These are phyloP conservation scores for Xylaria sp. DNA, from an alignment of 2,329 filamentous ascomycete genomes.

Conservation along the genomic window DNA sequence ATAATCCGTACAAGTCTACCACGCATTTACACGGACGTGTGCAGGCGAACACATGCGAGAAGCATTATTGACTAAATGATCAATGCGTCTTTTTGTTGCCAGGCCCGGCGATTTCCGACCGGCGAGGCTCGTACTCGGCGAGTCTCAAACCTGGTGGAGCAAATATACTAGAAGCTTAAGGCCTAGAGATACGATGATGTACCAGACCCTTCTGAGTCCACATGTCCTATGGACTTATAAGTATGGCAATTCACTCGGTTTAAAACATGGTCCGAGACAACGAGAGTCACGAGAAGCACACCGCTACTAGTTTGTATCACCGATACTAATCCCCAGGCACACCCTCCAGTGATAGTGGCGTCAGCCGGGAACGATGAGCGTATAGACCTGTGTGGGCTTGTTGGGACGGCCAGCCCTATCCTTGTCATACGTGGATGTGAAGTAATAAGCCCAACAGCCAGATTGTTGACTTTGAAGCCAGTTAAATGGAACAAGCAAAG, in stretches of 20 bases:
- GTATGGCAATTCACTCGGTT: neutral
- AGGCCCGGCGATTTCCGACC: neutral
- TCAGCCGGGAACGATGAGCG: neutral
- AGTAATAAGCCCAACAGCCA: neutral
- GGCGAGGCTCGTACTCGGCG: neutral
- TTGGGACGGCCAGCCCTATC: constrained; percentile 5
- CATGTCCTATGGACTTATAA: neutral
- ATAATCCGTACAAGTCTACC: no score
- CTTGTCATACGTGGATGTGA: neutral
- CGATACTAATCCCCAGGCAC: constrained; percentile 6
- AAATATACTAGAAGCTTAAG: neutral
- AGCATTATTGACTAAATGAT: neutral
- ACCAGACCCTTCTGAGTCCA: neutral
- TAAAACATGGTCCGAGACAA: neutral
- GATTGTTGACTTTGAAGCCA: neutral
- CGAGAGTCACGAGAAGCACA: constrained; percentile 2
- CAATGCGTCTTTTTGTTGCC: neutral
- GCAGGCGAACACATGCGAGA: neutral
- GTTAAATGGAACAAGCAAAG: no score
- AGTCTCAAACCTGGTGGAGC: neutral
- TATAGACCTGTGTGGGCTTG: neutral
- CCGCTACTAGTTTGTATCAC: constrained; percentile 20
- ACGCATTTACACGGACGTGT: neutral
- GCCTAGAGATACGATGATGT: neutral
- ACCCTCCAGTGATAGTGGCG: neutral